Percentiles rank a stretch among this genome's conserved stretches.
phyloP scores from a whole-genome alignment of 192 early-diverging fungal genomes.

The Diversispora eburnea region DNA sequence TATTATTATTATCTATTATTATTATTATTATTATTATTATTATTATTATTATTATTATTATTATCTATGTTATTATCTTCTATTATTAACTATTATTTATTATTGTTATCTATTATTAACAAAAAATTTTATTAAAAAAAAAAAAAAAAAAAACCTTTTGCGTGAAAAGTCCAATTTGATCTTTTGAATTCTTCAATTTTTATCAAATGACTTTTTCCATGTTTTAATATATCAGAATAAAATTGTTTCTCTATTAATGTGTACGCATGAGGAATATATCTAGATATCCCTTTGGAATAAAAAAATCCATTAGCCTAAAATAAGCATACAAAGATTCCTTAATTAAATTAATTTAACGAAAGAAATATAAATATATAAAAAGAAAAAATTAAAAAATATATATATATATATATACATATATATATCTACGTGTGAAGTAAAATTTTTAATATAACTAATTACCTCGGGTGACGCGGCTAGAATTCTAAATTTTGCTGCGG shows the following conservation, averaged over 20 bases:
- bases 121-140: neutral
- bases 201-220: slow-evolving; percentile 49
- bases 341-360: too few relatives aligned
- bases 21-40: neutral
- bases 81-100: too few relatives aligned
- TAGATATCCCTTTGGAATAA: slow-evolving; percentile 76
- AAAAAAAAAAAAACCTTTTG: slow-evolving; percentile 65
- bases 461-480: slow-evolving; percentile 85
- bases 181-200: slow-evolving; percentile 75
- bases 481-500: slow-evolving; percentile 62
- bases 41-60: neutral
- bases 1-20: too few relatives aligned
- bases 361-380: neutral
- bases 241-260: slow-evolving; percentile 77
- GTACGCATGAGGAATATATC: slow-evolving; percentile 88
- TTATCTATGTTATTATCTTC: neutral
- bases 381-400: neutral
- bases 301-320: slow-evolving; percentile 89
- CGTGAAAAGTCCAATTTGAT: slow-evolving; percentile 92
- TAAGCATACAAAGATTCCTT: too few relatives aligned
- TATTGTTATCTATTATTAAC: too few relatives aligned
- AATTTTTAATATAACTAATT: slow-evolving; percentile 4
- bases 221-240: slow-evolving; percentile 46
- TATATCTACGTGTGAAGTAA: neutral
- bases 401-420: too few relatives aligned